These are phyloP conservation scores for Conoideocrella luteorostrata DNA, from an alignment of 2,329 filamentous ascomycete species.

Conservation along the genomic window DNA sequence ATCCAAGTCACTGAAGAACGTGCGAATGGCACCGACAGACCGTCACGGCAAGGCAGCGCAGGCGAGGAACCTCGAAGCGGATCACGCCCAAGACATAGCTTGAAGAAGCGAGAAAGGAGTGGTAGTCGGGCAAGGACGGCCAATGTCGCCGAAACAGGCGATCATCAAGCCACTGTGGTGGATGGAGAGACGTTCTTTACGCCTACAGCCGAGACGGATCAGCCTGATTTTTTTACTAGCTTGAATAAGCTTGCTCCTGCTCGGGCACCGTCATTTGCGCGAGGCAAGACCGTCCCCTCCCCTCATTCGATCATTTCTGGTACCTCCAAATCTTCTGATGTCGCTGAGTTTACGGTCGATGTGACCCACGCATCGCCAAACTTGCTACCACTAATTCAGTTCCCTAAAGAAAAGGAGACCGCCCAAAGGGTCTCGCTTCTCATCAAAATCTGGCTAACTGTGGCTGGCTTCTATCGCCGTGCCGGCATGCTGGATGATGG, in stretches of 20 bases:
- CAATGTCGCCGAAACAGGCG: constrained; percentile 31
- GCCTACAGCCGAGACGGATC: constrained; percentile 34
- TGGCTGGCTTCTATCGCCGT: constrained; percentile 80
- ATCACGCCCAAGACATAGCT: constrained; percentile 42
- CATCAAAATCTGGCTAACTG: constrained; percentile 81
- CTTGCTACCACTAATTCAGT: constrained; percentile 46
- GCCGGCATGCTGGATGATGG: constrained; percentile 76
- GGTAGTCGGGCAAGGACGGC: constrained; percentile 38
- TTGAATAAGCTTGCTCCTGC: constrained; percentile 32
- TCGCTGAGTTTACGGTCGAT: constrained; percentile 32
- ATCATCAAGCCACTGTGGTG: constrained; percentile 34
- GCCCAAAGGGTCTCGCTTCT: constrained; percentile 49
- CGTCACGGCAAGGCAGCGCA: constrained; percentile 28
- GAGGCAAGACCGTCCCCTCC: constrained; percentile 36
- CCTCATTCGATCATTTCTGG: constrained; percentile 40
- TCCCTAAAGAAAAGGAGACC: constrained; percentile 47
- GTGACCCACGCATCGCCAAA: constrained; percentile 38
- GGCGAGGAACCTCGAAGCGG: constrained; percentile 35
- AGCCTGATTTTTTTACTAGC: constrained; percentile 39
- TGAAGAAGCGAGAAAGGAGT: constrained; percentile 48
- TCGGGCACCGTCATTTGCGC: constrained; percentile 34
- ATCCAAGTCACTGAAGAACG: constrained; percentile 72
- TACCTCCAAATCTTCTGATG: constrained; percentile 31
- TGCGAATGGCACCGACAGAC: constrained; percentile 27
- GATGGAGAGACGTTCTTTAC: constrained; percentile 48